phyloP scores from a whole-genome alignment of 2,329 filamentous ascomycete genomes.

The Metarhizium rileyi region DNA sequence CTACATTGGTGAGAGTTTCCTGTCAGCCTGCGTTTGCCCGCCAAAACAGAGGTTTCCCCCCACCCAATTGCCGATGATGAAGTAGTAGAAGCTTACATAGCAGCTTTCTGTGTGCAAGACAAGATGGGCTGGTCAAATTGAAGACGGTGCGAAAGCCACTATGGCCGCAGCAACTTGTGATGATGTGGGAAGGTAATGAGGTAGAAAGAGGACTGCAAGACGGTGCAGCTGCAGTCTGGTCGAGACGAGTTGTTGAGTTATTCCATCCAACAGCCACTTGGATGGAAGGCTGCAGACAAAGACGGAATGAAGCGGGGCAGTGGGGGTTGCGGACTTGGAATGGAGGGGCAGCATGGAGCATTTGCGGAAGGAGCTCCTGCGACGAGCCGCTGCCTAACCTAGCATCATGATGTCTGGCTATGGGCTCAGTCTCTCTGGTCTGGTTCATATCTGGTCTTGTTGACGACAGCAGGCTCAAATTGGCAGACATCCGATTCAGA shows the following conservation, averaged over 20 bases:
- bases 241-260: not conserved
- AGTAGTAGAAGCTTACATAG: not conserved
- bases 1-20: slow-evolving; percentile 31
- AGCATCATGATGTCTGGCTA: too few species aligned
- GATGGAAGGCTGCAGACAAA: not conserved
- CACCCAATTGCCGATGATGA: not conserved
- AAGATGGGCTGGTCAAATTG: not conserved
- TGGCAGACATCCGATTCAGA: not conserved
- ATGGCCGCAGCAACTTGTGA: not conserved
- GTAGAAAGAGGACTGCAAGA: not conserved
- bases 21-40: slow-evolving; percentile 1
- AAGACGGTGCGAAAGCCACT: not conserved
- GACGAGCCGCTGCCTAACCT: not conserved
- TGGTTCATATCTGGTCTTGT: too few species aligned
- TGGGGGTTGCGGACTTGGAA: not conserved
- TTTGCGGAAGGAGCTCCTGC: not conserved
- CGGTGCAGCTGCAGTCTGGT: not conserved
- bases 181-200: not conserved
- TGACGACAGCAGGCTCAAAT: too few species aligned
- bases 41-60: not conserved
- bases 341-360: not conserved
- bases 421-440: too few species aligned
- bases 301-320: not conserved
- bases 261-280: not conserved
- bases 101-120: not conserved